These are phyloP conservation scores for Colletotrichum sp. DNA, from an alignment of 2,329 filamentous ascomycete species.

Conservation along the genomic window DNA sequence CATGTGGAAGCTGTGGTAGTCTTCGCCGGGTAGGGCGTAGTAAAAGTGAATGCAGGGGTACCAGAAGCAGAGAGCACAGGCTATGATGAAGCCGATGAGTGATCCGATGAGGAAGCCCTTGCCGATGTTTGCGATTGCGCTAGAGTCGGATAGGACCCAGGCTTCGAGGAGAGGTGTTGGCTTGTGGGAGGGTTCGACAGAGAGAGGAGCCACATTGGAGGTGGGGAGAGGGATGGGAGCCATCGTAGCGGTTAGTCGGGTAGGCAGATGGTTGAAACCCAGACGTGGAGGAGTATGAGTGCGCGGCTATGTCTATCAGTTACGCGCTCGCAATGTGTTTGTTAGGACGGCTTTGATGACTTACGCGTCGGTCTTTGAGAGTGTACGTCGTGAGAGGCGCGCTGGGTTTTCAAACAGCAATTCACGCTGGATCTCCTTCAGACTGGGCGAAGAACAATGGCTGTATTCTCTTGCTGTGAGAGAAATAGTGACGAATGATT, in stretches of 20 bases:
- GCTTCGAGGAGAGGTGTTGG: neutral
- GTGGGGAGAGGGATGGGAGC: neutral
- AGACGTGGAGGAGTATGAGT: neutral
- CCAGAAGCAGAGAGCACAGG: slow-evolving; percentile 25
- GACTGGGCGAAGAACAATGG: neutral
- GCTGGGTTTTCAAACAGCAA: neutral
- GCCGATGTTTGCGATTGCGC: neutral
- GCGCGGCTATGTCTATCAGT: neutral
- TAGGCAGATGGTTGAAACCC: neutral
- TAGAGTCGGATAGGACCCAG: neutral
- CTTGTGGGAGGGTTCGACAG: neutral
- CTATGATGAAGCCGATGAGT: slow-evolving; percentile 16
- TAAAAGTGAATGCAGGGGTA: slow-evolving; percentile 6
- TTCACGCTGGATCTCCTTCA: neutral
- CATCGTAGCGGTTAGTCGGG: neutral
- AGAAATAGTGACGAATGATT: neutral
- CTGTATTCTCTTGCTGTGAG: neutral
- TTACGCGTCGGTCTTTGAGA: neutral
- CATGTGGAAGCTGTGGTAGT: neutral
- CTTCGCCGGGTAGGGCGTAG: neutral
- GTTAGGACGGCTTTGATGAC: neutral
- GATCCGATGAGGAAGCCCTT: slow-evolving; percentile 22
- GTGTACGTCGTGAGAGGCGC: neutral
- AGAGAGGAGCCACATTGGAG: neutral
- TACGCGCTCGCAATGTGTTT: neutral